Percentiles rank a stretch among this genome's conserved stretches.
Evolutionary conservation across 2,329 filamentous ascomycete species (phyloP).

Genomic region (Cladosporium sp.): DNA sequence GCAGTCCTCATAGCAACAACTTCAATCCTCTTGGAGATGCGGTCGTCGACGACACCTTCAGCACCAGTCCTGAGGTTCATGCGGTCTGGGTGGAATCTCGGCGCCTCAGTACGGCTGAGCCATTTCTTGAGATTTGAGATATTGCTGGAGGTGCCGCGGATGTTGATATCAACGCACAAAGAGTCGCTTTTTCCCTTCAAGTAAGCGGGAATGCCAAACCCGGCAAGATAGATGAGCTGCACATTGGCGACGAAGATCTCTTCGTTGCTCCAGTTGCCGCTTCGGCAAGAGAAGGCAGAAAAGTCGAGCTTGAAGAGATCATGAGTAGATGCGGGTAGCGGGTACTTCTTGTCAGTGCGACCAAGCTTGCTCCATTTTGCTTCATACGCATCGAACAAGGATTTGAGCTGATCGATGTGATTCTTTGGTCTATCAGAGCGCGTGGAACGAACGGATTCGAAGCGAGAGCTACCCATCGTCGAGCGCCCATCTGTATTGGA

Average conservation of each 20-base stretch:
- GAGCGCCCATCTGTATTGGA: neutral
- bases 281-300: neutral
- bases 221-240: constrained; percentile 5
- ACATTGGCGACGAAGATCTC: constrained; percentile 4
- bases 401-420: too few species aligned
- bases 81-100: constrained; percentile 5
- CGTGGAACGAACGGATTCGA: too few species aligned
- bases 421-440: too few species aligned
- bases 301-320: neutral
- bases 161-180: neutral
- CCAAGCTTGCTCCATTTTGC: neutral
- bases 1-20: constrained; percentile 8
- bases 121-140: neutral
- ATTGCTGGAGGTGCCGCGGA: neutral
- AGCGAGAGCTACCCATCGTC: too few species aligned
- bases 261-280: neutral
- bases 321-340: neutral
- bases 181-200: neutral
- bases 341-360: neutral
- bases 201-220: neutral
- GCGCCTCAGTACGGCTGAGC: neutral
- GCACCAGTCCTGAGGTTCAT: constrained; percentile 4
- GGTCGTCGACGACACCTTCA: neutral
- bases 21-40: neutral
- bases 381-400: constrained; percentile 1